Percentiles rank a stretch among this genome's conserved stretches.
Conservation (phyloP, 345 rosid species). For the Salix dunnii region DNA sequence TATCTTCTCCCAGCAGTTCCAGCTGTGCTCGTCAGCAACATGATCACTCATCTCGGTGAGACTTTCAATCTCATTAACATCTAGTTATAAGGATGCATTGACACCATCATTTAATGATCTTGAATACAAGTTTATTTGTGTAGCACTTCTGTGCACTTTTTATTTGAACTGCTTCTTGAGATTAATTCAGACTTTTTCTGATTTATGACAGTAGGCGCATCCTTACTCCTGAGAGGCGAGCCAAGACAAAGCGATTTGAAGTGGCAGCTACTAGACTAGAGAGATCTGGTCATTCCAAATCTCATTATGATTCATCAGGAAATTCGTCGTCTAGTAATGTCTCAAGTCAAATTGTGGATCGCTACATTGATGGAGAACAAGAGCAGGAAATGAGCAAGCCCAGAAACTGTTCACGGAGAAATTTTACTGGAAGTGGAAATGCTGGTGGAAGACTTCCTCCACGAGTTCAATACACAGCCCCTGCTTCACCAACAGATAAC, state of each 20-base stretch:
- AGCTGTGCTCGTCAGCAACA: constrained; percentile 26
- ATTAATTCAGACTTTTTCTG: constrained; percentile 13
- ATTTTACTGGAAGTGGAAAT: constrained; percentile 36
- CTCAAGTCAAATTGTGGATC: constrained; percentile 79
- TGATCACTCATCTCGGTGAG: constrained; percentile 52
- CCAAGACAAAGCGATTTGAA: constrained; percentile 46
- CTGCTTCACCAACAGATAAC: constrained; percentile 60
- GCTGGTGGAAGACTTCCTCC: constrained; percentile 60
- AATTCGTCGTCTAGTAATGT: constrained; percentile 73
- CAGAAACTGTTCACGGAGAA: constrained; percentile 41
- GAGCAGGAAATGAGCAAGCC: constrained; percentile 52
- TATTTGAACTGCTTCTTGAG: neutral
- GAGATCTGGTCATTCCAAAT: constrained; percentile 34
- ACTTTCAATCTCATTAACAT: constrained; percentile 11
- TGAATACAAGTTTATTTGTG: neutral
- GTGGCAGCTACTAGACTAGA: constrained; percentile 27
- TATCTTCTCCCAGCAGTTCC: constrained; percentile 37
- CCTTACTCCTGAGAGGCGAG: constrained; percentile 52
- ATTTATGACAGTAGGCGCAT: constrained; percentile 34
- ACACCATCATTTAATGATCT: constrained; percentile 5
- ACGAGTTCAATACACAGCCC: constrained; percentile 52
- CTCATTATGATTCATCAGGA: constrained; percentile 55
- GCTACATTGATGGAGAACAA: constrained; percentile 94
- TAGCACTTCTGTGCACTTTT: constrained; percentile 1
- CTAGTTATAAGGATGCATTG: neutral